Evolutionary conservation across 2,329 filamentous ascomycete genomes (phyloP), one percentile per base, ranked within the genome.

Genomic region (Graphilbum fragrans): DNA sequence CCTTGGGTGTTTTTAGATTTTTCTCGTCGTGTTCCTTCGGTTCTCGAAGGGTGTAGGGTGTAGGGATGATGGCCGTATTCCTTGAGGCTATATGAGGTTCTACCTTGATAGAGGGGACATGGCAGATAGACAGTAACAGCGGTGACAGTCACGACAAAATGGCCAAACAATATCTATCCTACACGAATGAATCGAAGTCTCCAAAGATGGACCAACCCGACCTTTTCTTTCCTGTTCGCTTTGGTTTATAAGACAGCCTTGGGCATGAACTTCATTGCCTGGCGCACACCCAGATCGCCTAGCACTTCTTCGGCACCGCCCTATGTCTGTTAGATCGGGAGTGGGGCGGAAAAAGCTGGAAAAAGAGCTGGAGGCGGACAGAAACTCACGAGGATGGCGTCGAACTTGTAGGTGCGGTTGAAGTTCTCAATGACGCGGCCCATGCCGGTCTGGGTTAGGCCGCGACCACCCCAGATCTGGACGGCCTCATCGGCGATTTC

Each of bases 281-380:
- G 86, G 49, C 85, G 70, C 1, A 93, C 85, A 9, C 85, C 86
- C 41, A 93, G 58, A 61, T 93, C 86, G 5, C 73, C 82, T 44
- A 93, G 58, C 45, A 93, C 79, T 64, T 93, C 86, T 61, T 93
- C 86, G 1, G 84, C 82, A 11, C 86, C 86, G 44, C 86, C 86
- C 35, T 58, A 41, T 17, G n/a, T 7, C 3, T 35, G 41, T 41
- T 38, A 3, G n/a, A 17, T 2, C 3, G 17, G 20, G 31, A 22
- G 22, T 6, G 29, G 27, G 35, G 22, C 21, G 3, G 34, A 27
- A 27, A 27, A 41, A 27, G 3, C 5, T 12, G 7, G 25, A 21
- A 6, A 5, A 31, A 20, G 20, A 20, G 23, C 7, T 7, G 14
- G 3, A 25, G 2, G 22, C 18, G 31, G 19, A 23, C 3, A 9